Conservation (phyloP, 768 basidiomycete genomes). For the Russula olivacea region DNA sequence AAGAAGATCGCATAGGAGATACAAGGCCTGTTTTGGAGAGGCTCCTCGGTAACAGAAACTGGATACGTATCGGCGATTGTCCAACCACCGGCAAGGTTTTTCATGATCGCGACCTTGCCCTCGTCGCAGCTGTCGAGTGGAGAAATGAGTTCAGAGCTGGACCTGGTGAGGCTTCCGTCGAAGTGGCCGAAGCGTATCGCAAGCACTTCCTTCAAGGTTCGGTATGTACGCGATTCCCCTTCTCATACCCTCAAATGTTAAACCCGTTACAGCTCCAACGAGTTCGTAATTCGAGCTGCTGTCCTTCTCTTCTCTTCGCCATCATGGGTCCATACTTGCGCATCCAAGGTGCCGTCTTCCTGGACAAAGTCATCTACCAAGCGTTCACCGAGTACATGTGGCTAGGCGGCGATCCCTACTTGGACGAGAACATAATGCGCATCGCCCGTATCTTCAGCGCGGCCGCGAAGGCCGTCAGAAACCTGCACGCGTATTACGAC, state of each 20-base stretch:
- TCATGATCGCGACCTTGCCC: too few species aligned
- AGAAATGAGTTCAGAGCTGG: not conserved
- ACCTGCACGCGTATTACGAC: not conserved
- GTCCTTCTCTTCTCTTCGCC: not conserved
- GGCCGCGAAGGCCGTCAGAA: not conserved
- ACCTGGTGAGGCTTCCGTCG: not conserved
- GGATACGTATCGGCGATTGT: not conserved
- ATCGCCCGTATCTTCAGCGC: not conserved
- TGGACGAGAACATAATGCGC: not conserved
- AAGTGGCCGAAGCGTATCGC: too few species aligned
- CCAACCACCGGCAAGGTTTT: not conserved
- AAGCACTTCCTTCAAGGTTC: not conserved
- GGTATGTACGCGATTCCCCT: not conserved
- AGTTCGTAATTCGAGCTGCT: not conserved
- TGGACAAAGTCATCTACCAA: not conserved
- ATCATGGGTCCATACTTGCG: not conserved
- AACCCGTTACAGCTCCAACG: not conserved
- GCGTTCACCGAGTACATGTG: not conserved
- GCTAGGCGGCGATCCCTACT: not conserved
- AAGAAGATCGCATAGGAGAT: not conserved
- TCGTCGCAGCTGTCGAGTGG: not conserved
- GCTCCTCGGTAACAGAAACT: not conserved
- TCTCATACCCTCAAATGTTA: not conserved
- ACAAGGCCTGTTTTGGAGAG: not conserved
- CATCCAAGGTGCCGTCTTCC: not conserved